Evolutionary conservation across 2,329 filamentous ascomycete species (phyloP).

Genomic region (Neospermospora avenae): DNA sequence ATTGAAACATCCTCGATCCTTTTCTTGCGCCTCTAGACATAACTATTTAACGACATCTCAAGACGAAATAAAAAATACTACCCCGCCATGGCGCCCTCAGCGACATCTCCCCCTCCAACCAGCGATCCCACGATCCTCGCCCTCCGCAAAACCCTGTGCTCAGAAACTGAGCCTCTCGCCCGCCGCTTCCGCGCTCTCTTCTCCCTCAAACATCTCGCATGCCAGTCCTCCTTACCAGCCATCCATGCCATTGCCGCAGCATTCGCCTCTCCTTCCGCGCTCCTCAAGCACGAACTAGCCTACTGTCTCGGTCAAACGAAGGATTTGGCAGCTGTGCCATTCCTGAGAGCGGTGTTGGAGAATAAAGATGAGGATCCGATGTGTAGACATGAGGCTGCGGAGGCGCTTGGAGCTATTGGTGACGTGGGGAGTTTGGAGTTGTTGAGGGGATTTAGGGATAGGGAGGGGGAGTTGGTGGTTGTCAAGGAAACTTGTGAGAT

Average conservation of each 20-base stretch:
- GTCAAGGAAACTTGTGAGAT: conserved; percentile 97
- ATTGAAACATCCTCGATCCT: too few species aligned
- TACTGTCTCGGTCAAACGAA: conserved; percentile 94
- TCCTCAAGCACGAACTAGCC: conserved; percentile 94
- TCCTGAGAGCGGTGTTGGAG: conserved; percentile 69
- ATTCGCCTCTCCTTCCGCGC: conserved; percentile 78
- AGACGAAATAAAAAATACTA: not conserved
- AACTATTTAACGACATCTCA: not conserved
- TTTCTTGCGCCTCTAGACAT: not conserved
- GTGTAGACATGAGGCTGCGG: conserved; percentile 94
- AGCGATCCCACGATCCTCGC: conserved; percentile 39
- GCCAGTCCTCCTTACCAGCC: conserved; percentile 55
- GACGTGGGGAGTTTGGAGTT: conserved; percentile 71
- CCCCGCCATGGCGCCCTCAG: conserved; percentile 35
- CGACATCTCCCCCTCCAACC: conserved; percentile 27
- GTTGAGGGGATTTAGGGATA: conserved; percentile 70
- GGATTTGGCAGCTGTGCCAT: conserved; percentile 69
- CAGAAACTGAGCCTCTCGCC: conserved; percentile 78
- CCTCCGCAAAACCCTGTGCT: conserved; percentile 72
- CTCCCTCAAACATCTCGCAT: conserved; percentile 91
- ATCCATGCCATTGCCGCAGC: conserved; percentile 83
- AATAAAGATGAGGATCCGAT: conserved; percentile 85
- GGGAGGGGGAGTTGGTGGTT: conserved; percentile 70
- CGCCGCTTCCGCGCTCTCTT: conserved; percentile 95
- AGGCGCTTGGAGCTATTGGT: conserved; percentile 86